Evolutionary conservation across 768 basidiomycete genomes (phyloP).

Genomic region (Mycena olivaceomarginata): DNA sequence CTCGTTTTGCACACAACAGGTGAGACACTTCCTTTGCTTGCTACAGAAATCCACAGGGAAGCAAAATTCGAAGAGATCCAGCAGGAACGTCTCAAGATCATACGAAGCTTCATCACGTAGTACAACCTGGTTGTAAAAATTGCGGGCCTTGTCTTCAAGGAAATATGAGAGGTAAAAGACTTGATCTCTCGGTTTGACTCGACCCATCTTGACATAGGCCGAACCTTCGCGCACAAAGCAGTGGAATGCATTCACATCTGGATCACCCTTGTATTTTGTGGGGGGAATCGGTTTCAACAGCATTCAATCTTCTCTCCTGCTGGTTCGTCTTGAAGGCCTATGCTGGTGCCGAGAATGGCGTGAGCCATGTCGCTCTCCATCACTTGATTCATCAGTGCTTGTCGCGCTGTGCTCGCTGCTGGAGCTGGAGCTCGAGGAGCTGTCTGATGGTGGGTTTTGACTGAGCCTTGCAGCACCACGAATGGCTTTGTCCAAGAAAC

Average conservation of each 20-base stretch:
- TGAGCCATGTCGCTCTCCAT: background rate
- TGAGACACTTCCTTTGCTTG: background rate
- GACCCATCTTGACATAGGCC: conserved; percentile 49
- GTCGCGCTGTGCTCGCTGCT: background rate
- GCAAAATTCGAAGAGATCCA: conserved; percentile 58
- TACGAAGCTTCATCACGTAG: conserved; percentile 49
- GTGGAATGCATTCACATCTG: conserved; percentile 47
- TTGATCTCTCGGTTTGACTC: conserved; percentile 26
- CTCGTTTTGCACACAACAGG: conserved; percentile 18
- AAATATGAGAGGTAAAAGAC: conserved; percentile 52
- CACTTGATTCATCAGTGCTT: background rate
- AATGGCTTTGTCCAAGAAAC: background rate
- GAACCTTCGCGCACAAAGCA: conserved; percentile 51
- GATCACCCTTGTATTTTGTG: conserved; percentile 50
- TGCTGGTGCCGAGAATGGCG: background rate
- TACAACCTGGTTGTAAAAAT: conserved; percentile 56
- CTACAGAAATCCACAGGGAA: conserved; percentile 54
- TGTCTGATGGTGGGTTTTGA: background rate
- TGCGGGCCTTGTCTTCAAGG: conserved; percentile 54
- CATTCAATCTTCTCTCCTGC: background rate
- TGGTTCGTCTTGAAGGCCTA: background rate
- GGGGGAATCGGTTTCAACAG: conserved; percentile 27
- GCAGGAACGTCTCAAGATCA: conserved; percentile 53
- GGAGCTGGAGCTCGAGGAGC: background rate
- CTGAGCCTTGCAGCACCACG: background rate